phyloP scores from a whole-genome alignment of 1,284 basidiomycete species.

The Boletus sp. region DNA sequence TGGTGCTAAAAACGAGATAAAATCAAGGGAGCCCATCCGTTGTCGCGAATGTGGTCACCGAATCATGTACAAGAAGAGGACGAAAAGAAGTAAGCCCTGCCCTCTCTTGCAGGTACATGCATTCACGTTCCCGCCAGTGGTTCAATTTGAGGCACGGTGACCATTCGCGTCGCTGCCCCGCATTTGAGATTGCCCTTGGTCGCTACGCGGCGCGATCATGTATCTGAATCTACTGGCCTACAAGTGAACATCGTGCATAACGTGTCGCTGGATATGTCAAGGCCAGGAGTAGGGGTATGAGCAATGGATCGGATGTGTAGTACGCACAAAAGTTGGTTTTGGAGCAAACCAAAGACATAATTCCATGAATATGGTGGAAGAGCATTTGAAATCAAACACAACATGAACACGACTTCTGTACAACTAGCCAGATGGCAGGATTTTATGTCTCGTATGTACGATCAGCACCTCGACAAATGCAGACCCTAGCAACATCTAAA shows the following conservation, averaged over 20 bases:
- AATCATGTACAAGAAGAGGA: conserved; percentile 99
- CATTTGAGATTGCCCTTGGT: background rate
- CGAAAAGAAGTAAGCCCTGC: conserved; percentile 71
- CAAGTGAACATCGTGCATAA: background rate
- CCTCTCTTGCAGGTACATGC: conserved; percentile 9
- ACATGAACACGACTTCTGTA: too few relatives aligned
- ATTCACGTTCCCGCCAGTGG: conserved; percentile 49
- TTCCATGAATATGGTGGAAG: too few relatives aligned
- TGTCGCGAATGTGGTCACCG: conserved; percentile 97
- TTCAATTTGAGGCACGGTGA: conserved; percentile 84
- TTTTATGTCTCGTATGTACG: conserved; percentile 5
- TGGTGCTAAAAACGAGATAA: conserved; percentile 90
- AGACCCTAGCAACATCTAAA: conserved; percentile 4
- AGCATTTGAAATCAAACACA: too few relatives aligned
- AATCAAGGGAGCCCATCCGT: conserved; percentile 90
- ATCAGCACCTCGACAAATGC: background rate
- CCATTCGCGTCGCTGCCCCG: background rate
- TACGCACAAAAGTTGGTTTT: background rate
- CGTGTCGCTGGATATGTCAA: too few relatives aligned
- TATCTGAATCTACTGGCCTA: background rate
- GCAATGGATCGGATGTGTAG: background rate
- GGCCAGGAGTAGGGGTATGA: background rate
- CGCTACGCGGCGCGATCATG: background rate
- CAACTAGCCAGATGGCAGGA: background rate
- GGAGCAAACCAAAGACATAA: background rate